Evolutionary conservation across 202 grass and related monocot species (phyloP), one percentile per base, ranked within the genome.

Genomic region (Musa balbisiana): DNA sequence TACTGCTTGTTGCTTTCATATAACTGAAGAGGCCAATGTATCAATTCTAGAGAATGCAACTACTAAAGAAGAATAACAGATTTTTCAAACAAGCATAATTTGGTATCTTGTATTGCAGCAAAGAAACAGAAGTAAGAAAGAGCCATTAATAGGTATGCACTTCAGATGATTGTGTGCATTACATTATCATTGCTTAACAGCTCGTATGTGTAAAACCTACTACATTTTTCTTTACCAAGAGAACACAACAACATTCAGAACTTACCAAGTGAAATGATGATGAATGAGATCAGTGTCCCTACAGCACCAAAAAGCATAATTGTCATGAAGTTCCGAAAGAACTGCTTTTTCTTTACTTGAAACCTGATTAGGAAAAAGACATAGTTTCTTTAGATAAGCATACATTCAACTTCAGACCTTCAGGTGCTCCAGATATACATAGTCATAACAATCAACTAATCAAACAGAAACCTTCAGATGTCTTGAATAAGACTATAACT

Each of bases 331-430:
- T 96, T 96, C 76, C 89, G 86, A 77, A 91, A 96, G 81, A 96
- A 96, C 76, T 91, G 89, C 59, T 96, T 96, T 82, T 96, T 96
- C 80, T 96, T 96, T 83, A 96, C 92, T 87, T 89, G 92, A 84
- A 96, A 96, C 82, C 92, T 91, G 88, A 62, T 58, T 10, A 49
- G 9, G n/a, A 49, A 55, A 20, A 53, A 16, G 21, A 16, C 22
- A 29, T 24, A 52, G 15, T 13, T 29, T 21, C 24, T 50, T 50
- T 8, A 19, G 33, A 15, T 69, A 29, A 6, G n/a, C 17, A 69
- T 29, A 69, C 12, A 25, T 69, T 69, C 24, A 69, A 68, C 20
- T 16, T 17, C 58, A 15, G 6, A 21, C 58, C 33, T 43, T 43
- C 33, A 43, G 33, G 33, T 6, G 33, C 4, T 43, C 4, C 6